A percentile compares a stretch with the other conserved stretches of the same genome.
Conservation (phyloP, 345 rosid species). For the Populus nigra region DNA sequence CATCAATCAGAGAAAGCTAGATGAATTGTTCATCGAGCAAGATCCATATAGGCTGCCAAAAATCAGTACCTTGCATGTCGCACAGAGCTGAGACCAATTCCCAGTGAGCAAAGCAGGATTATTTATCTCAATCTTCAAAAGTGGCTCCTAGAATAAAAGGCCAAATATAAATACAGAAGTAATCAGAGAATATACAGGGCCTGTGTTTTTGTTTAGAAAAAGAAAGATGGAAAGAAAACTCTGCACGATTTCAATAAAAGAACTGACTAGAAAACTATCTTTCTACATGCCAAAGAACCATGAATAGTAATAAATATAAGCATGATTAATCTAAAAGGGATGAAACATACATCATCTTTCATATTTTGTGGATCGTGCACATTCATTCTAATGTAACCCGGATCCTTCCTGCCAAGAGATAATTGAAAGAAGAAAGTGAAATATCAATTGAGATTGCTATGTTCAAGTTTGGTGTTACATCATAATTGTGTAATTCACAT, state of each 20-base stretch:
- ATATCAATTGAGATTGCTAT: not conserved
- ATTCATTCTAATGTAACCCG: constrained; percentile 84
- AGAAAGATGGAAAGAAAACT: not conserved
- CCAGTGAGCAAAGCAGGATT: constrained; percentile 93
- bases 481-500: not conserved
- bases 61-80: constrained; percentile 85
- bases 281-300: not conserved
- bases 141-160: constrained; percentile 62
- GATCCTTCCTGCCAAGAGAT: constrained; percentile 74
- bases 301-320: not conserved
- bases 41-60: constrained; percentile 2
- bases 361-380: constrained; percentile 71
- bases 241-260: not conserved
- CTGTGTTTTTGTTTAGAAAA: not conserved
- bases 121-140: constrained; percentile 83
- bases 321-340: constrained; percentile 10
- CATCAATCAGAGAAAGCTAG: constrained; percentile 6
- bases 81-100: constrained; percentile 97
- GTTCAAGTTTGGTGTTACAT: not conserved
- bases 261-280: not conserved
- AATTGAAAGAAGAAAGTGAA: not conserved
- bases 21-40: constrained; percentile 1
- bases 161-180: not conserved
- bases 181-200: constrained; percentile 1
- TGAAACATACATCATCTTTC: constrained; percentile 81